Evolutionary conservation across 768 basidiomycete species (phyloP), one percentile per base, ranked within the genome.

Genomic region (Cystobasidium tubakii): DNA sequence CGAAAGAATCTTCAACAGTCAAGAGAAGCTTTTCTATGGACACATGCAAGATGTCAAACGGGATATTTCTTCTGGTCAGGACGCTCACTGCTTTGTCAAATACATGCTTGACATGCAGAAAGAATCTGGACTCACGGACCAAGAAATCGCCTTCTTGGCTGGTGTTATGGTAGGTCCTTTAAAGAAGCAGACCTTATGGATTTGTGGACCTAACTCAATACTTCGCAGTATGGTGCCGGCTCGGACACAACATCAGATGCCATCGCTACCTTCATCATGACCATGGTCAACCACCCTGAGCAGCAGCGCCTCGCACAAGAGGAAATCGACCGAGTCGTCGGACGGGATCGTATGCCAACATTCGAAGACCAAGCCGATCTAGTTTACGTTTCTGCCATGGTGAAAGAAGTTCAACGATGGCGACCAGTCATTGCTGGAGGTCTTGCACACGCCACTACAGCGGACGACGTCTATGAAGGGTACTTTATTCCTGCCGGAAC

Each of bases 181-280:
- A 9, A 42, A 63, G 62, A n/a, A n/a, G n/a, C n/a, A n/a, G 62
- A 55, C 10, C 21, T 29, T 10, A 23, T 23, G 6, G 21, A n/a
- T 23, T 9, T 55, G 57, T 31, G 4, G 57, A 60, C 10, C 57
- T 31, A 50, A 12, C 21, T 2, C 27, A 29, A 4, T 23, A 27
- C 13, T 25, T 27, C 2, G 15, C 10, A 36, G 62, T 72, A 69
- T 42, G 71, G 71, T 36, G 73, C 62, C 54, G 73, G 65, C 77
- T 88, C 64, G 81, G 88, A 62, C 88, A 89, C 80, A 88, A 87
- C 88, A 85, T 85, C 53, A 84, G 86, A 33, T 83, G 87, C 44
- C 80, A 83, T 0, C 88, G 88, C 75, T 86, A 89, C 57, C 15
- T 74, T 74, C 73, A 74, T 74, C 63, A 65, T 74, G 65, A 54